Percentiles rank a stretch among this genome's conserved stretches.
Conservation (phyloP, 306 rosid species). For the Vicia faba region DNA sequence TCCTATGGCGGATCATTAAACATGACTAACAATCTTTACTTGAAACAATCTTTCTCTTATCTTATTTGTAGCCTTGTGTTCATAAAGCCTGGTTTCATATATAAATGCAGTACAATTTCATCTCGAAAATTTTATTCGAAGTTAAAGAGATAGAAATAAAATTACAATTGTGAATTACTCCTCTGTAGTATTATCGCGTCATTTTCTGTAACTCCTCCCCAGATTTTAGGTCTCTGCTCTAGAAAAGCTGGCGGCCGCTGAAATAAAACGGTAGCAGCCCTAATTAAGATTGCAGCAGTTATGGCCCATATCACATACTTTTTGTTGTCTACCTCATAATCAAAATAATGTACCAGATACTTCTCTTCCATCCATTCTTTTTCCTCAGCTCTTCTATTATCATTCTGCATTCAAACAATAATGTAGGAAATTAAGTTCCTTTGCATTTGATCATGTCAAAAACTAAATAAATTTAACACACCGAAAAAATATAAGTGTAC, state of each 20-base stretch:
- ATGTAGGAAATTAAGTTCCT: slow-evolving; percentile 26
- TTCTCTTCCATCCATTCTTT: slow-evolving; percentile 71
- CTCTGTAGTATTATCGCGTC: slow-evolving; percentile 31
- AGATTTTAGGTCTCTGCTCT: slow-evolving; percentile 65
- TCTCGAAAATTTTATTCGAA: background rate
- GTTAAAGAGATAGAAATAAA: slow-evolving; percentile 3
- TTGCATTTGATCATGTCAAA: slow-evolving; percentile 7
- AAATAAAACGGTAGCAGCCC: slow-evolving; percentile 60
- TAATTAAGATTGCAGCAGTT: slow-evolving; percentile 81
- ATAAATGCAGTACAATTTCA: slow-evolving; percentile 5
- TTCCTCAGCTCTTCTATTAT: slow-evolving; percentile 75
- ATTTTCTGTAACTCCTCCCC: slow-evolving; percentile 56
- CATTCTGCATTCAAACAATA: slow-evolving; percentile 58
- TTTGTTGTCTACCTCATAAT: slow-evolving; percentile 53
- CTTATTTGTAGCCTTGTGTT: no score
- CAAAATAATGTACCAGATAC: slow-evolving; percentile 65
- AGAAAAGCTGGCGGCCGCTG: slow-evolving; percentile 70
- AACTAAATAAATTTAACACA: background rate
- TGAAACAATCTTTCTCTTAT: background rate
- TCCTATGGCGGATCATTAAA: slow-evolving; percentile 32
- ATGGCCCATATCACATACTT: slow-evolving; percentile 82
- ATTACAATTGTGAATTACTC: slow-evolving; percentile 31
- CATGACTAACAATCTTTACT: slow-evolving; percentile 15
- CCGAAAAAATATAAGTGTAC: background rate
- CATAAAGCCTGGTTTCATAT: no score